These are phyloP conservation scores for Fusarium sambucinum DNA, from an alignment of 2,329 filamentous ascomycete genomes.

Conservation along the genomic window DNA sequence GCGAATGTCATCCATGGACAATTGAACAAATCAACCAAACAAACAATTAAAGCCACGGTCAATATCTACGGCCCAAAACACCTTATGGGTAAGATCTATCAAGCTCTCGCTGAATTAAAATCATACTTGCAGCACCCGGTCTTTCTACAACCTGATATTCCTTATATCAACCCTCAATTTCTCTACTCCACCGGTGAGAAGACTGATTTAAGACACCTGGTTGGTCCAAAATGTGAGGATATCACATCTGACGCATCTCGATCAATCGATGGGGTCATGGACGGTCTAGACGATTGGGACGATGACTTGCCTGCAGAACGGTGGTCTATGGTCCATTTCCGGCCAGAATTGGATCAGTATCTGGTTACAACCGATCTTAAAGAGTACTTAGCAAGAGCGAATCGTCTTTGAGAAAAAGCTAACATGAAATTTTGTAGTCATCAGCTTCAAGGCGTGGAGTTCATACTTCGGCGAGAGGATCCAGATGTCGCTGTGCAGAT, in stretches of 20 bases:
- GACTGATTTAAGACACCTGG: neutral
- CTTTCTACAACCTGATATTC: rapidly evolving
- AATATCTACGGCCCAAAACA: neutral
- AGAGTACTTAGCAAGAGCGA: no score
- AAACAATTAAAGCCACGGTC: neutral
- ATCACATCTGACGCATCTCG: neutral
- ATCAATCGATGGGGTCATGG: rapidly evolving
- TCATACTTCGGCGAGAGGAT: neutral
- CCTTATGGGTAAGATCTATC: neutral
- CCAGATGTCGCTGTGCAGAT: neutral
- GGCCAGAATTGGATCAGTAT: neutral
- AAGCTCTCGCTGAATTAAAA: rapidly evolving
- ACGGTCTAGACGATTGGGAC: neutral
- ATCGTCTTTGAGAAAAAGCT: no score
- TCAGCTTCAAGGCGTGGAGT: neutral
- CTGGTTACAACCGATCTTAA: neutral
- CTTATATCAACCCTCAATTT: neutral
- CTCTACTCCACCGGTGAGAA: neutral
- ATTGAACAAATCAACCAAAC: neutral
- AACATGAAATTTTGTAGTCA: no score
- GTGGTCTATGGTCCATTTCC: no score
- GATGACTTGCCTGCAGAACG: no score
- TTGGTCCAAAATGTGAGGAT: rapidly evolving
- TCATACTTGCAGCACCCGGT: neutral
- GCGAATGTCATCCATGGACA: no score